Conservation (phyloP, 441 rosid species). For the Arabidopsis lyrata region DNA sequence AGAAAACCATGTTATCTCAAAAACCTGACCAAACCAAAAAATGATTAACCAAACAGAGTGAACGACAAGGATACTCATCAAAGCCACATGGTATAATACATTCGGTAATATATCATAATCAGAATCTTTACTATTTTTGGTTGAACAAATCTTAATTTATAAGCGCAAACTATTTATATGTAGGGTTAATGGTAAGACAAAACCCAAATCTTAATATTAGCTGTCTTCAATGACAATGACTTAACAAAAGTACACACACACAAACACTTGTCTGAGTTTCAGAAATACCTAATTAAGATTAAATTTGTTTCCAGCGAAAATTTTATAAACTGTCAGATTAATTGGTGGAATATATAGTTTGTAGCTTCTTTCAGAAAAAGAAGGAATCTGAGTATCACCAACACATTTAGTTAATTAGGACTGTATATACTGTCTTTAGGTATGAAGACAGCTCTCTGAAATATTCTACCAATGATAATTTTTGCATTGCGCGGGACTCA, state of each 20-base stretch:
- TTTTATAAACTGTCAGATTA: background rate
- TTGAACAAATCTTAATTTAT: background rate
- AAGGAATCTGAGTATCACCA: background rate
- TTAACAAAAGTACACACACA: background rate
- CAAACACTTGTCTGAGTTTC: background rate
- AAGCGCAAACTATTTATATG: background rate
- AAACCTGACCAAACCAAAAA: background rate
- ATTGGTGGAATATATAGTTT: conserved; percentile 1
- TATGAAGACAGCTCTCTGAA: conserved; percentile 2
- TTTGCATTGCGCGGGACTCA: too few relatives aligned
- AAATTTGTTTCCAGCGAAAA: background rate
- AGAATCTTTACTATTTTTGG: background rate
- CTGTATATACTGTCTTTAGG: background rate
- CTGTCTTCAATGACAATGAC: conserved; percentile 16
- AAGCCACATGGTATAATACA: conserved; percentile 3
- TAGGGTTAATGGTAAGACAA: conserved; percentile 1
- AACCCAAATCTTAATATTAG: conserved; percentile 9
- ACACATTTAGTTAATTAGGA: background rate
- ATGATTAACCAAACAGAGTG: background rate
- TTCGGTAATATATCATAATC: background rate
- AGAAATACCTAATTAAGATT: background rate
- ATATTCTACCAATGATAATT: background rate
- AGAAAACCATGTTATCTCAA: background rate
- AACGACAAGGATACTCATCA: conserved; percentile 9
- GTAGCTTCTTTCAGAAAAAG: background rate